Conservation (phyloP, 1,284 basidiomycete species). For the Ustanciosporium gigantosporum region DNA sequence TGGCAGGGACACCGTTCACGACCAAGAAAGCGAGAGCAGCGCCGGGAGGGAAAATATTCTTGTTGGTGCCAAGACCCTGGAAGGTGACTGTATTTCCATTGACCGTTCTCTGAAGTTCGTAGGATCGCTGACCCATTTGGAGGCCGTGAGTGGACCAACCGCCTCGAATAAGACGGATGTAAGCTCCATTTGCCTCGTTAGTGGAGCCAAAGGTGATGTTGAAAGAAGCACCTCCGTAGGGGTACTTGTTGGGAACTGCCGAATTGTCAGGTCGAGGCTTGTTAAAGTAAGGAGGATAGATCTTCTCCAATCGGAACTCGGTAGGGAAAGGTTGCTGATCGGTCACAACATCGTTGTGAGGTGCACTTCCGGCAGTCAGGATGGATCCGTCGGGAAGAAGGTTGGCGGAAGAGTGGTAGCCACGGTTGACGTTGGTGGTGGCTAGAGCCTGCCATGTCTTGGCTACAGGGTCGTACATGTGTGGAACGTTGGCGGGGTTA, state of each 20-base stretch:
- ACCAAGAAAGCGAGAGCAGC: background rate
- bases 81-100: background rate
- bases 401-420: slow-evolving; percentile 1
- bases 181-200: background rate
- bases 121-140: slow-evolving; percentile 1
- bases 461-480: background rate
- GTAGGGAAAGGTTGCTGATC: background rate
- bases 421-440: background rate
- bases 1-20: background rate
- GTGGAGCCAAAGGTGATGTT: slow-evolving; percentile 1
- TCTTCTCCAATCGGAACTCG: slow-evolving; percentile 3
- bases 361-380: background rate
- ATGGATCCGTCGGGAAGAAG: slow-evolving; percentile 1
- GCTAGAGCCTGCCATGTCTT: background rate
- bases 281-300: background rate
- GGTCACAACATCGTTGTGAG: background rate
- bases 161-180: background rate
- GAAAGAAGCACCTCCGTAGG: background rate
- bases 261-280: background rate
- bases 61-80: background rate
- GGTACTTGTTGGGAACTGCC: background rate
- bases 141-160: slow-evolving; percentile 3
- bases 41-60: slow-evolving; percentile 1
- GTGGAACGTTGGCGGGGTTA: background rate
- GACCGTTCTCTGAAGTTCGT: background rate